Evolutionary conservation across 2,329 filamentous ascomycete genomes (phyloP), one percentile per base, ranked within the genome.

Genomic region (Neoscytalidium dimidiatum): DNA sequence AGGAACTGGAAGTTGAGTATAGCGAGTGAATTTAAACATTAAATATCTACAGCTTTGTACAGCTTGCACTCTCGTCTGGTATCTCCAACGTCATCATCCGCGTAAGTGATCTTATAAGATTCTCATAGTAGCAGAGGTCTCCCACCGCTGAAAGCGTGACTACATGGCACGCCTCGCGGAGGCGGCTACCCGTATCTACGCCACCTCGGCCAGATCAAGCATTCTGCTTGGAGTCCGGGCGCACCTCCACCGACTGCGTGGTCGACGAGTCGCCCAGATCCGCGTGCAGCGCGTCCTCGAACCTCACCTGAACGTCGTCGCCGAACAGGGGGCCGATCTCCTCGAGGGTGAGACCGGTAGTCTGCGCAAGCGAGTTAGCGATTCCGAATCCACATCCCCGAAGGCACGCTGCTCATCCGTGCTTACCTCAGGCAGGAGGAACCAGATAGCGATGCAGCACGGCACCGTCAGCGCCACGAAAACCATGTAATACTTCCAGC

Each of bases 401-500:
- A 19, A 11, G 31, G 23, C 4, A 11, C 9, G 19, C 1, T 11
- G 17, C 14, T n/a, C 13, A 43, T 23, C 14, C 2, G 46, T 11
- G 23, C 67, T 21, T 35, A 68, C 67, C 68, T 75, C 72, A 14
- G 73, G 73, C 38, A 60, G n/a, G n/a, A 60, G 2, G 51, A 73
- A 74, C 35, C 66, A 69, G 5, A 74, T 63, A 21, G 68, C 66
- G 41, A 75, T 66, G 33, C 67, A 62, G 48, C 65, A 70, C 28
- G 69, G 64, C n/a, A 72, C 56, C 35, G 71, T 73, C 4, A 74
- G 67, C 13, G 64, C 43, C 11, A 74, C 65, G 17, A 75, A 70
- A 19, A 76, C 69, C 51, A 73, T 67, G 57, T 75, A 76, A 38
- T 71, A 75, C 52, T 69, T 70, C 74, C 74, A 76, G 7, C 73